Percentiles rank a stretch among this genome's conserved stretches.
Conservation (phyloP, 345 rosid genomes). For the Acer campestre region DNA sequence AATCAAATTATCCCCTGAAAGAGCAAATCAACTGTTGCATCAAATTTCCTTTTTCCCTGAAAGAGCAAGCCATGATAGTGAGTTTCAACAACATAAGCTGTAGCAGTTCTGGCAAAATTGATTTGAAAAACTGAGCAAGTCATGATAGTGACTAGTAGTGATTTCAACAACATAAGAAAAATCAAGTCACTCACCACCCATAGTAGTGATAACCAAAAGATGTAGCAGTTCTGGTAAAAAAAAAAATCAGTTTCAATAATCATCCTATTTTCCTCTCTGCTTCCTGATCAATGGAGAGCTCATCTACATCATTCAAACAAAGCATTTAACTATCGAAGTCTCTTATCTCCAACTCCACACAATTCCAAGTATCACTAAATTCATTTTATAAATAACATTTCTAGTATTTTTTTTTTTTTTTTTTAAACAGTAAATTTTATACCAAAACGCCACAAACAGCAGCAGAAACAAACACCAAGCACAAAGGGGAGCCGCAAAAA, state of each 20-base stretch:
- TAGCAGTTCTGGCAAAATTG: background rate
- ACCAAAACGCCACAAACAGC: too few species aligned
- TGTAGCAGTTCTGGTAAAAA: conserved; percentile 62
- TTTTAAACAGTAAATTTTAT: too few species aligned
- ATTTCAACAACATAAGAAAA: too few species aligned
- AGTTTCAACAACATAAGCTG: conserved; percentile 11
- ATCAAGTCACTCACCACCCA: background rate
- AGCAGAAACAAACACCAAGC: too few species aligned
- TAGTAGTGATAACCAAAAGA: too few species aligned
- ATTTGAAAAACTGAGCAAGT: background rate
- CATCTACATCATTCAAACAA: conserved; percentile 27
- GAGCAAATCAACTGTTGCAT: background rate
- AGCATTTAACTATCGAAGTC: too few species aligned
- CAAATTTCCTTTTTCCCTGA: conserved; percentile 60
- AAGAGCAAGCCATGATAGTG: conserved; percentile 11
- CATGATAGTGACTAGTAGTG: too few species aligned
- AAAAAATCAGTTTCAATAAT: conserved; percentile 36
- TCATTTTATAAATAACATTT: too few species aligned
- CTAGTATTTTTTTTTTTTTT: too few species aligned
- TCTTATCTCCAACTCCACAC: too few species aligned
- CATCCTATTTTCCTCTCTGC: background rate
- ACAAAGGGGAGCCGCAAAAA: too few species aligned
- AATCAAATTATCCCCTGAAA: background rate
- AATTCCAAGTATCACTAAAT: too few species aligned
- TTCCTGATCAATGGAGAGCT: conserved; percentile 41